Conservation (phyloP, 2,329 filamentous ascomycete genomes). For the Septoria linicola region DNA sequence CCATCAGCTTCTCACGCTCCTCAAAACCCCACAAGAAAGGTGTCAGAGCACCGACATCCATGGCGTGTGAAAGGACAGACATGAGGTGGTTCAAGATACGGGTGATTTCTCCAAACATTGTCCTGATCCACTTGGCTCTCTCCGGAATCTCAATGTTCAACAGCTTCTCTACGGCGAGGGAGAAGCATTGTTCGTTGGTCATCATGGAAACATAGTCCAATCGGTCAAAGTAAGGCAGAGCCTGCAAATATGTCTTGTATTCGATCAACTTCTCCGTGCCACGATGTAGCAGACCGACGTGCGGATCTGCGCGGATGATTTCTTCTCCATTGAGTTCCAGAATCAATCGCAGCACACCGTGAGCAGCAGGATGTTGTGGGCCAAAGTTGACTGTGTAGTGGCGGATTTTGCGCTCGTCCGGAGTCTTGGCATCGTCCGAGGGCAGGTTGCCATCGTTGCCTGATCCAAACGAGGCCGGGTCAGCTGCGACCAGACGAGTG, state of each 20-base stretch:
- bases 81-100: constrained; percentile 95
- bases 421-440: constrained; percentile 46
- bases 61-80: constrained; percentile 94
- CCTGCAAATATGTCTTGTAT: constrained; percentile 99
- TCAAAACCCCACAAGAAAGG: constrained; percentile 99
- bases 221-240: constrained; percentile 96
- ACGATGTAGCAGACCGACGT: constrained; percentile 92
- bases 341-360: constrained; percentile 96
- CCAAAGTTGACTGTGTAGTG: constrained; percentile 99
- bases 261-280: constrained; percentile 99
- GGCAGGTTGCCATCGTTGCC: constrained; percentile 48
- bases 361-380: constrained; percentile 95
- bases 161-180: constrained; percentile 94
- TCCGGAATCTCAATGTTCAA: constrained; percentile 95
- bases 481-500: constrained; percentile 57
- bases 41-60: constrained; percentile 97
- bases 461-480: constrained; percentile 58
- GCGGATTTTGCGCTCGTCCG: constrained; percentile 77
- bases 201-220: constrained; percentile 99
- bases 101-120: constrained; percentile 92
- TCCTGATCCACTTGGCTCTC: constrained; percentile 94
- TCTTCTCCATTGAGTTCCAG: constrained; percentile 97
- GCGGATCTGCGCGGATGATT: constrained; percentile 92
- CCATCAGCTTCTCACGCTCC: constrained; percentile 99
- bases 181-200: constrained; percentile 99